Conservation (phyloP, 75 land plant genomes). For the Cryptomeria japonica region DNA sequence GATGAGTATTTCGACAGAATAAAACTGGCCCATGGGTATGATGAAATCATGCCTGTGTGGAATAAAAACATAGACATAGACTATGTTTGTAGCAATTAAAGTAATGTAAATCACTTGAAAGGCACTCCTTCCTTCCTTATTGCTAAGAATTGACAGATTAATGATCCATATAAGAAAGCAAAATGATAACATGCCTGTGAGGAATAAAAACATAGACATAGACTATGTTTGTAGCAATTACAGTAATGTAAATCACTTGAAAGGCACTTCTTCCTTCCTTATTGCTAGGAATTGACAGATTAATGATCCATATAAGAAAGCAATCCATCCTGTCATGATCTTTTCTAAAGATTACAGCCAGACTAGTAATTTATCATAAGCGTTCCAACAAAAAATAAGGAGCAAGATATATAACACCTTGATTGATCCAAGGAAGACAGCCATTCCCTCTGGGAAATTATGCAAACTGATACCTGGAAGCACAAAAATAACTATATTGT, state of each 20-base stretch:
- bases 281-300: neutral
- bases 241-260: neutral
- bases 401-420: conserved; percentile 46
- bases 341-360: neutral
- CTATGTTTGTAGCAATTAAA: neutral
- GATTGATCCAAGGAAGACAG: conserved; percentile 95
- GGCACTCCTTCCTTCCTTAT: neutral
- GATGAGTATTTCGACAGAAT: neutral
- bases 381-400: conserved; percentile 4
- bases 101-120: neutral
- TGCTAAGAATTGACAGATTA: neutral
- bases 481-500: neutral
- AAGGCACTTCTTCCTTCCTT: neutral
- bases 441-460: conserved; percentile 99
- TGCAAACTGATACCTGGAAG: conserved; percentile 90
- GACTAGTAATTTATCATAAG: neutral
- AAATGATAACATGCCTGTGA: neutral
- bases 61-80: neutral
- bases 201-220: neutral
- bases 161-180: neutral
- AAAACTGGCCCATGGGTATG: neutral
- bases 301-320: neutral
- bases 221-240: neutral
- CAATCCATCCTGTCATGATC: neutral
- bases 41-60: neutral